phyloP scores from a whole-genome alignment of 148 eudicot genomes.

The Rhododendron molle region DNA sequence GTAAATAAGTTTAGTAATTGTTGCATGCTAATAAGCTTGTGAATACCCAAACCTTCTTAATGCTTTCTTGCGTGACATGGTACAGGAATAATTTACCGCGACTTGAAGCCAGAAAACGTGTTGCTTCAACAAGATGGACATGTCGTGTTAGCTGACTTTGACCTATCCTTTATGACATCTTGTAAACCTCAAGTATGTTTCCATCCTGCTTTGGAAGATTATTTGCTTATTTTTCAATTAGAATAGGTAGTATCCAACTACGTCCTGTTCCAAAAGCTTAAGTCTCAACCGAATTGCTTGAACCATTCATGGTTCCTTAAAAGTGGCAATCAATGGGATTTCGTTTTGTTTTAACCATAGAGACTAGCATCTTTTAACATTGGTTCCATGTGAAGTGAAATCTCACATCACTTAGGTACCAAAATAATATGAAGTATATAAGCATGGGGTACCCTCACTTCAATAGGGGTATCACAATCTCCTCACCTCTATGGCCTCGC shows the following conservation, averaged over 20 bases:
- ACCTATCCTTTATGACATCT: conserved; percentile 76
- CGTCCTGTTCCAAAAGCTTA: background rate
- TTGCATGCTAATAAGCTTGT: background rate
- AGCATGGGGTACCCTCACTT: background rate
- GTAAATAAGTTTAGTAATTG: background rate
- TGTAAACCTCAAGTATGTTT: conserved; percentile 81
- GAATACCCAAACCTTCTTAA: background rate
- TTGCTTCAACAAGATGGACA: conserved; percentile 86
- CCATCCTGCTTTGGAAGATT: background rate
- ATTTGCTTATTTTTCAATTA: conserved; percentile 1
- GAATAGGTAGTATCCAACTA: background rate
- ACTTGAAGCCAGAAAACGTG: conserved; percentile 93
- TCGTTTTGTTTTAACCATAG: background rate
- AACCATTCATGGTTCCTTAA: background rate
- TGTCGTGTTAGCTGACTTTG: conserved; percentile 84
- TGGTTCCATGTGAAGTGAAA: background rate
- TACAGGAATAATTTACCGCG: conserved; percentile 91
- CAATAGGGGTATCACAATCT: too few species aligned
- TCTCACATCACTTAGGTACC: background rate
- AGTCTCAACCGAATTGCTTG: background rate
- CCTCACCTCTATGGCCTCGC: too few species aligned
- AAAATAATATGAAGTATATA: too few species aligned
- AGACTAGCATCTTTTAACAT: background rate
- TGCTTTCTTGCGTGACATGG: conserved; percentile 9
- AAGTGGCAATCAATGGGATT: background rate